Base-by-base conservation (phyloP, 2,329 filamentous ascomycete species). In the Talaromyces albobiverticillius region DNA sequence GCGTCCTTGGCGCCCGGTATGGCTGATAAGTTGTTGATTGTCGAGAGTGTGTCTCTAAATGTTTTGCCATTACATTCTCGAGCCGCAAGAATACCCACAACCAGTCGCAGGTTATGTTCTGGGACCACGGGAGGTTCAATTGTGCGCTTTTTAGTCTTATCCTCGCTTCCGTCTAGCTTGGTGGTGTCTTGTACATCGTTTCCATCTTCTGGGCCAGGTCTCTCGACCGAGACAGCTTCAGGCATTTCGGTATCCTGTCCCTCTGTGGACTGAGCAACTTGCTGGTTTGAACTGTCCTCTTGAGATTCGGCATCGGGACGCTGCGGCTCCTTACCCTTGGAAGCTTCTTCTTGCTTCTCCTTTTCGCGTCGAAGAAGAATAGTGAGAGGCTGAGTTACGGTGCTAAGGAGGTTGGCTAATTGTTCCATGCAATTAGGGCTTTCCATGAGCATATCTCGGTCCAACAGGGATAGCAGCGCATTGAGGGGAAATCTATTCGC, bases 11-110 rank as follows among this genome's bases (percentile, higher is more conserved):
- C 91, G 11, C 88, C 90, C 14, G 93, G 91, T 57, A 99, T 94
- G 36, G 89, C 87, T 4, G 92, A 97, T 41, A 99, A 81, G 66
- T 97, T 96, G 76, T 96, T 97, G 78, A 99, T 96, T n/a, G 95
- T 95, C 14, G 93, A 94, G 51, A 99, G 82, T 0, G 94, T 97
- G 71, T 97, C 95, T 68, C 94, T 89, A 80, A 99, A 99, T 0
- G 94, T 97, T 78, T 96, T 96, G 59, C 90, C 92, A 67, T 90
- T 96, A 74, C 94, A 99, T 71, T 99, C 94, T 46, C 92, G 88
- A 59, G 93, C 93, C 41, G 95, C 90, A 61, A 99, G 89, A 54
- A 99, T 96, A 68, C 94, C 94, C 62, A 97, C 89, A n/a, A 99
- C 91, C 54, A 97, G 79, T 55, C 89, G 89, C 54, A 99, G 82